These are phyloP conservation scores for Auricularia sp. DNA, from an alignment of 768 basidiomycete genomes.

Conservation along the genomic window DNA sequence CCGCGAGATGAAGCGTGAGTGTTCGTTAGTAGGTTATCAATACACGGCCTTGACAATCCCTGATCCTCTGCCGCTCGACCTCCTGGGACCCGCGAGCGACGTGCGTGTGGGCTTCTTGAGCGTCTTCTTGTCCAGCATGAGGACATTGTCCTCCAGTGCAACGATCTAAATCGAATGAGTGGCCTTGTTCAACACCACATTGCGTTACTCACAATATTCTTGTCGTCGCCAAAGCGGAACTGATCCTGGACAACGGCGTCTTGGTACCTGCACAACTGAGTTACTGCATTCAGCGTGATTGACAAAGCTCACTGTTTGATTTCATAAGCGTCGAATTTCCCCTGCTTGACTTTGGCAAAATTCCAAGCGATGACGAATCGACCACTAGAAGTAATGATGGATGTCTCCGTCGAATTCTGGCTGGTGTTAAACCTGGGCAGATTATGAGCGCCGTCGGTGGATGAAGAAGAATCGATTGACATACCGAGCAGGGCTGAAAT, in stretches of 20 bases:
- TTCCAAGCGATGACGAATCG: conserved; percentile 94
- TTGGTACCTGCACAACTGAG: conserved; percentile 46
- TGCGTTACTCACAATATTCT: conserved; percentile 67
- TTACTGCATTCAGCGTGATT: background rate
- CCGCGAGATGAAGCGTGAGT: background rate
- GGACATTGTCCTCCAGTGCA: conserved; percentile 86
- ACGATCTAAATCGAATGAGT: conserved; percentile 56
- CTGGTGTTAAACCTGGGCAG: conserved; percentile 78
- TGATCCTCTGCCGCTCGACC: conserved; percentile 14
- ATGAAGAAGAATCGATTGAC: background rate
- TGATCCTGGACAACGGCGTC: conserved; percentile 93
- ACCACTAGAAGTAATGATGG: conserved; percentile 91
- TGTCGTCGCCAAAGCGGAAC: conserved; percentile 96
- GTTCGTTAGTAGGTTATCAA: conserved; percentile 1
- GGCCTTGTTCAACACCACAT: background rate
- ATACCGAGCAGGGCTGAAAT: conserved; percentile 89
- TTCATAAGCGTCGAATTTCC: conserved; percentile 82
- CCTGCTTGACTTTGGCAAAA: conserved; percentile 91
- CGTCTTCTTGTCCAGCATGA: conserved; percentile 89
- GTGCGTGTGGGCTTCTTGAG: conserved; percentile 72
- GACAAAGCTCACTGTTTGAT: conserved; percentile 58
- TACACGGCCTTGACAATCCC: conserved; percentile 20
- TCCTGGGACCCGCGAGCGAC: conserved; percentile 14
- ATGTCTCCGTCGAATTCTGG: conserved; percentile 79
- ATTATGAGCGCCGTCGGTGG: background rate